These are phyloP conservation scores for Ceratocystis harringtonii DNA, from an alignment of 2,329 filamentous ascomycete genomes.

Conservation along the genomic window DNA sequence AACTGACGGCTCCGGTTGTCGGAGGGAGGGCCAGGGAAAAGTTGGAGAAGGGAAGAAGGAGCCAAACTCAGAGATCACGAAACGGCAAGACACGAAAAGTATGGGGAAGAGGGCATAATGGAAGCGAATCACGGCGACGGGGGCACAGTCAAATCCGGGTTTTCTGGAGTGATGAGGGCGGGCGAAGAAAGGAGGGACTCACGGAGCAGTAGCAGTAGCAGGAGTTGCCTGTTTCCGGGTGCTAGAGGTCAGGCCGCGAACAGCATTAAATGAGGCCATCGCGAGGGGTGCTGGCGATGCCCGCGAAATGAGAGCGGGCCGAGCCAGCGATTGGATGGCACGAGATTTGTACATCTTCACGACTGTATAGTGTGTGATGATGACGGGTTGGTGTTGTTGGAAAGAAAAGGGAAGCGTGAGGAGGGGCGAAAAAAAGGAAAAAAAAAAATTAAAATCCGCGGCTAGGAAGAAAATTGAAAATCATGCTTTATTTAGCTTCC, in stretches of 20 bases:
- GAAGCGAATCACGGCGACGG: background rate
- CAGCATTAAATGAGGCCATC: slow-evolving; percentile 17
- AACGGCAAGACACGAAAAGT: background rate
- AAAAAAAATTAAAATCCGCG: background rate
- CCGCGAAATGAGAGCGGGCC: slow-evolving; percentile 10
- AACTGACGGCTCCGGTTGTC: background rate
- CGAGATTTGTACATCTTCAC: slow-evolving; percentile 16
- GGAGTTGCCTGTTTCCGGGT: slow-evolving; percentile 19
- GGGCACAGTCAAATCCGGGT: background rate
- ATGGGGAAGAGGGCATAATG: background rate
- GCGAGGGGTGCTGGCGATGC: slow-evolving; percentile 15
- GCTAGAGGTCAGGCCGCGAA: slow-evolving; percentile 10
- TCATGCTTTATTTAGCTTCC: too few species aligned
- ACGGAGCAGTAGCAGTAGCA: slow-evolving; percentile 7
- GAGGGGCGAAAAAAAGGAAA: background rate
- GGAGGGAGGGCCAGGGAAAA: too few species aligned
- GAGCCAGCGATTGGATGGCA: slow-evolving; percentile 15
- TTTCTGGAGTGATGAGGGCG: background rate
- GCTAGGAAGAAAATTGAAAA: too few species aligned
- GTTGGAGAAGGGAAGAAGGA: background rate
- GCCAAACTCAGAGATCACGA: background rate
- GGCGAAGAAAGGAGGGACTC: slow-evolving; percentile 11
- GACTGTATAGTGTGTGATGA: background rate
- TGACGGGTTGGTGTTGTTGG: background rate
- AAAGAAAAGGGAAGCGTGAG: background rate